Evolutionary conservation across 345 rosid genomes (phyloP).

Genomic region (Carallia brachiata): DNA sequence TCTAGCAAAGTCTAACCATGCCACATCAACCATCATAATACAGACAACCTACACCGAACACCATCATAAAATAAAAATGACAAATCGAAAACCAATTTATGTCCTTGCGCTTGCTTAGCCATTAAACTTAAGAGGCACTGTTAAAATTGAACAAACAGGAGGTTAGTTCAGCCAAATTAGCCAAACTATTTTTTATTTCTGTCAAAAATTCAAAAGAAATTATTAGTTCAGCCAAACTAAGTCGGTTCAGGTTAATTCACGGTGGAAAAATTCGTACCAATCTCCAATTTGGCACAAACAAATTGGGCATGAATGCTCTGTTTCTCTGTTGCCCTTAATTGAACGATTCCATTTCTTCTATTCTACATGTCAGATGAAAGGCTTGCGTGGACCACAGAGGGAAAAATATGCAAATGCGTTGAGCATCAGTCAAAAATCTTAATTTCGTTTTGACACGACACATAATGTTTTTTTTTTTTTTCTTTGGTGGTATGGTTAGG

Average conservation of each 20-base stretch:
- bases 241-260: too few species aligned
- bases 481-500: too few species aligned
- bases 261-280: too few species aligned
- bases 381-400: constrained; percentile 24
- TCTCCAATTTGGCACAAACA: not conserved
- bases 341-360: constrained; percentile 14
- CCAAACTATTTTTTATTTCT: not conserved
- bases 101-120: not conserved
- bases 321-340: not conserved
- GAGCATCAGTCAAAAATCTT: too few species aligned
- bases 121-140: not conserved
- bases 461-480: too few species aligned
- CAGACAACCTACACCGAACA: constrained; percentile 18
- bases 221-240: too few species aligned
- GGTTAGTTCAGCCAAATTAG: not conserved
- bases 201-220: not conserved
- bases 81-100: not conserved
- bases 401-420: too few species aligned
- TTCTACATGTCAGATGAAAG: constrained; percentile 9
- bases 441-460: too few species aligned
- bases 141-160: not conserved
- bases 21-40: not conserved
- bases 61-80: not conserved
- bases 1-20: not conserved
- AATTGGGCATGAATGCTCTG: not conserved